These are phyloP conservation scores for Raddia distichophylla DNA, from an alignment of 176 grass and related monocot species.

Conservation along the genomic window DNA sequence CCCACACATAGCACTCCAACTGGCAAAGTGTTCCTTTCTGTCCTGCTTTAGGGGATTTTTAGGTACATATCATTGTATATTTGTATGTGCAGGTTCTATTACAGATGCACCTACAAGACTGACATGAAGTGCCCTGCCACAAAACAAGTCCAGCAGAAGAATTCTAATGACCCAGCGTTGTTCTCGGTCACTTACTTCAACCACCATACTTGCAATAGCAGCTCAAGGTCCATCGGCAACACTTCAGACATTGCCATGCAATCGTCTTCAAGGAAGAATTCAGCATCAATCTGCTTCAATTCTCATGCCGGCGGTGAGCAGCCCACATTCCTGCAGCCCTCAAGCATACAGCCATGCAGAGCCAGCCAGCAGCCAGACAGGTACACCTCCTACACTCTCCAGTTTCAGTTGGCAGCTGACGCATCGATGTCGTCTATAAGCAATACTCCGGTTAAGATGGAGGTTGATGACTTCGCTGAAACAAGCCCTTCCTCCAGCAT, in stretches of 20 bases:
- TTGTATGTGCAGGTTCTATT: slow-evolving; percentile 59
- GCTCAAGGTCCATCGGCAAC: slow-evolving; percentile 20
- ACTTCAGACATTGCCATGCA: not conserved
- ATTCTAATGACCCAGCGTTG: slow-evolving; percentile 46
- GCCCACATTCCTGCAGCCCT: slow-evolving; percentile 31
- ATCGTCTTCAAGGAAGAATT: slow-evolving; percentile 15
- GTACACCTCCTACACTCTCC: slow-evolving; percentile 3
- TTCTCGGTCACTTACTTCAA: slow-evolving; percentile 58
- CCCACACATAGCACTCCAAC: not conserved
- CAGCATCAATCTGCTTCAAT: slow-evolving; percentile 44
- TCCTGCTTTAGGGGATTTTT: not conserved
- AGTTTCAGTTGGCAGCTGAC: slow-evolving; percentile 32
- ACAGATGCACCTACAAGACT: slow-evolving; percentile 68
- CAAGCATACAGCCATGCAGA: slow-evolving; percentile 5
- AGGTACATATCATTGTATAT: not conserved
- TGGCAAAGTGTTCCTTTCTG: not conserved
- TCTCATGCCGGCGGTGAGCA: not conserved
- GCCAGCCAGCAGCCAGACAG: slow-evolving; percentile 26
- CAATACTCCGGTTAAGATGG: slow-evolving; percentile 23
- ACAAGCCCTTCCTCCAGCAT: not conserved
- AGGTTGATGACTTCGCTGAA: slow-evolving; percentile 8
- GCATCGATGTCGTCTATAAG: not conserved
- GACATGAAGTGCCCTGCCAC: slow-evolving; percentile 64
- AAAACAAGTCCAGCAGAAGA: slow-evolving; percentile 66
- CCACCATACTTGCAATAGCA: slow-evolving; percentile 56